These are phyloP conservation scores for Cryptococcus sp. DNA, from an alignment of 1,284 basidiomycete genomes.

Conservation along the genomic window DNA sequence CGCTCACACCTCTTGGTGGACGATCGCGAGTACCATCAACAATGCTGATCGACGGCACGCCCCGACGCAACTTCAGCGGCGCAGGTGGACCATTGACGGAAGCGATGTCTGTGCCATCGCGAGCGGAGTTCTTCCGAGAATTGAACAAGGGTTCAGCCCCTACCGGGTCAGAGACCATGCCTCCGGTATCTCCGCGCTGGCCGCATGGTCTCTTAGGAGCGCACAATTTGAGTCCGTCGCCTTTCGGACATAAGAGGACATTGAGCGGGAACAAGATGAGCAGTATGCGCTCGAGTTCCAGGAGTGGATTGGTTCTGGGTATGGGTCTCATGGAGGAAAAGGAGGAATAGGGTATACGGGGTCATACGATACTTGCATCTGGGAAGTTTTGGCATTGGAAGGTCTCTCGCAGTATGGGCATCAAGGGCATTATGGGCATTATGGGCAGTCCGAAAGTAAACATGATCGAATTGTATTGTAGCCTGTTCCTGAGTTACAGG, in stretches of 20 bases:
- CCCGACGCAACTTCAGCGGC: constrained; percentile 19
- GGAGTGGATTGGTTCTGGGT: constrained; percentile 24
- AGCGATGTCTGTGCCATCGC: constrained; percentile 22
- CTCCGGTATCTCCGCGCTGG: constrained; percentile 21
- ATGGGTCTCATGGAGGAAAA: constrained; percentile 24
- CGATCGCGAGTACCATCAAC: constrained; percentile 35
- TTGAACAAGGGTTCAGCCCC: constrained; percentile 25
- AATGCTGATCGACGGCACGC: constrained; percentile 28
- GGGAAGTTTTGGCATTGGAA: neutral
- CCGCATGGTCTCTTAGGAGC: constrained; percentile 31
- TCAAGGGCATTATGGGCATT: too few relatives aligned
- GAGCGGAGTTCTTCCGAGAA: constrained; percentile 45
- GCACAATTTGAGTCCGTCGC: constrained; percentile 34
- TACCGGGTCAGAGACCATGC: constrained; percentile 4
- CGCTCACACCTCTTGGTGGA: constrained; percentile 44
- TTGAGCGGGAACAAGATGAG: constrained; percentile 37
- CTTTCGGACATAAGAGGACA: constrained; percentile 34
- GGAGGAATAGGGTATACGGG: constrained; percentile 17
- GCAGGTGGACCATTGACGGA: constrained; percentile 23
- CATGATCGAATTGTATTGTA: too few relatives aligned
- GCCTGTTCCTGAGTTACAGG: too few relatives aligned
- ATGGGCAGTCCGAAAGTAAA: too few relatives aligned
- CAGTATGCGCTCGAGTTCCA: constrained; percentile 39
- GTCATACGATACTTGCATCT: neutral
- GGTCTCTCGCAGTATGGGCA: neutral